Evolutionary conservation across 805 yeast species (phyloP).

Genomic region (Saccharomycopsis fibuligera): DNA sequence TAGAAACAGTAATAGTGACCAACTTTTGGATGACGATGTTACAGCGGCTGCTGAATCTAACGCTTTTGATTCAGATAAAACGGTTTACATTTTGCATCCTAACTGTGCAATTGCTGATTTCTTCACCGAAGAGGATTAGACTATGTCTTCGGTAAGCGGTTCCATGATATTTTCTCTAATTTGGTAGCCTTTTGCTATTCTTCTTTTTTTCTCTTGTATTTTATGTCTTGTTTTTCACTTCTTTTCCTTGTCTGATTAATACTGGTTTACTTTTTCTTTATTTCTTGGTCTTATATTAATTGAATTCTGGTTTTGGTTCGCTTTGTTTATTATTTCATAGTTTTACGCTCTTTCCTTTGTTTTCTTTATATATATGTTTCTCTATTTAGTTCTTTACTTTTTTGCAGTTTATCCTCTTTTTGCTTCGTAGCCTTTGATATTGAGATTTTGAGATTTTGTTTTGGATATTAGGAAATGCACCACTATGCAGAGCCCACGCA

Average conservation of each 20-base stretch:
- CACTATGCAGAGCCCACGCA: too few relatives aligned
- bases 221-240: not conserved
- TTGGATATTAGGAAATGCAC: too few relatives aligned
- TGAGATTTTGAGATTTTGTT: too few relatives aligned
- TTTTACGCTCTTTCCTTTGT: not conserved
- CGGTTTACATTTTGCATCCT: slow-evolving; percentile 61
- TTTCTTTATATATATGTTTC: too few relatives aligned
- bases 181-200: not conserved
- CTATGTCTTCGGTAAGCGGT: not conserved
- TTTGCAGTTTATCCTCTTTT: too few relatives aligned
- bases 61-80: slow-evolving; percentile 23
- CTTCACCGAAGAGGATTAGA: slow-evolving; percentile 22
- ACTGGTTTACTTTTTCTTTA: not conserved
- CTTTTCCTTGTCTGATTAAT: not conserved
- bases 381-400: too few relatives aligned
- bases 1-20: slow-evolving; percentile 38
- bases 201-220: not conserved
- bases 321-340: too few relatives aligned
- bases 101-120: slow-evolving; percentile 72
- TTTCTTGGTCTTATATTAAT: not conserved
- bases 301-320: too few relatives aligned
- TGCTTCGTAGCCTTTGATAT: too few relatives aligned
- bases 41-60: slow-evolving; percentile 23
- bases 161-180: not conserved
- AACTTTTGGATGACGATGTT: slow-evolving; percentile 32